Evolutionary conservation across 306 rosid species (phyloP).

Genomic region (Chamaecrista fasciculata): DNA sequence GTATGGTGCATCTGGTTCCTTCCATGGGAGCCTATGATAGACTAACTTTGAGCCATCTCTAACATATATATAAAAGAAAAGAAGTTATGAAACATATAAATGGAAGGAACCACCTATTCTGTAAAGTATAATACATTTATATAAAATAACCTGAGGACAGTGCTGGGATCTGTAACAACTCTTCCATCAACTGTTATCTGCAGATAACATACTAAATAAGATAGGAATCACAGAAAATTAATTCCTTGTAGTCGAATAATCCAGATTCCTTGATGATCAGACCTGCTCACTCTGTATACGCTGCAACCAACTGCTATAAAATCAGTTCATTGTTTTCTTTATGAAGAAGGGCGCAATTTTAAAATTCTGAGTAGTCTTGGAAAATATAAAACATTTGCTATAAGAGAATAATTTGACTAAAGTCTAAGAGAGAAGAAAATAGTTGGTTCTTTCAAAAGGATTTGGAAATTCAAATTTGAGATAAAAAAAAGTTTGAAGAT

Average conservation of each 20-base stretch:
- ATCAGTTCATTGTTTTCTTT: constrained; percentile 25
- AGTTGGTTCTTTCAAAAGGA: too few relatives aligned
- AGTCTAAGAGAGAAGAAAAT: background rate
- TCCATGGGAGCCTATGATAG: constrained; percentile 89
- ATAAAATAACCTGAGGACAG: constrained; percentile 59
- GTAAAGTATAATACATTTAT: background rate
- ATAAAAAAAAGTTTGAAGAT: too few relatives aligned
- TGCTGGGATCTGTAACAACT: constrained; percentile 59
- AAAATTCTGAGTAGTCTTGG: background rate
- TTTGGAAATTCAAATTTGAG: too few relatives aligned
- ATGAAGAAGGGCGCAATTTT: background rate
- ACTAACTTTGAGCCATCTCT: constrained; percentile 67
- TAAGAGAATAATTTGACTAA: background rate
- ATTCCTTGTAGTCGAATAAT: constrained; percentile 16
- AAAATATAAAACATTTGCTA: background rate
- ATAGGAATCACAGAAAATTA: constrained; percentile 23
- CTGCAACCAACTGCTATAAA: constrained; percentile 82
- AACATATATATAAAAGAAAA: background rate
- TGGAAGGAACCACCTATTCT: background rate
- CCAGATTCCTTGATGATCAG: constrained; percentile 30
- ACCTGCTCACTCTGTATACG: constrained; percentile 83
- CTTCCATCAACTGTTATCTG: constrained; percentile 70
- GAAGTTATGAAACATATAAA: background rate
- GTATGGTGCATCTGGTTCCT: constrained; percentile 80
- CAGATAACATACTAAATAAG: constrained; percentile 29